Evolutionary conservation across 2,329 filamentous ascomycete species (phyloP), one percentile per base, ranked within the genome.

Genomic region (Escovopsis weberi): DNA sequence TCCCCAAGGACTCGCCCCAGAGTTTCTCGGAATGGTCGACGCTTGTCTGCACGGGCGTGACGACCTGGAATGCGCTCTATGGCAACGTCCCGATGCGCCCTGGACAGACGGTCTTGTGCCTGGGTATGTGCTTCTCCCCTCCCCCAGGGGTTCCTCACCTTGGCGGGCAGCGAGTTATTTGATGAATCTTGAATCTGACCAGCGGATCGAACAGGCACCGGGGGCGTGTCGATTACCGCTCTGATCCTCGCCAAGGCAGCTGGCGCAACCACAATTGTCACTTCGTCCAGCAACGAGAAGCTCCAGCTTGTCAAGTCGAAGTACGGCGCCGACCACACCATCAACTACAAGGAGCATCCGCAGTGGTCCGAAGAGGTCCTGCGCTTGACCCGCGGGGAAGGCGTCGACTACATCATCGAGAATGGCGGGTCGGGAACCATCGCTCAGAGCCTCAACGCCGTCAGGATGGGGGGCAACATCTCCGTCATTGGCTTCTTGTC

Each of bases 231-330:
- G 23, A 53, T 59, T 11, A 57, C 59, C 40, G 59, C 58, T 12
- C 51, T 66, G n/a, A 61, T 63, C 41, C 53, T 67, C 33, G 71
- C 72, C 12, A 63, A 65, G 45, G 68, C 70, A 1, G 67, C 65
- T 2, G 72, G 72, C 8, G 69, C 70, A 9, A 67, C 50, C 2
- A 67, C 65, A 1, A 68, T 73, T 45, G 59, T 70, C 23, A 74
- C 68, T 0, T 73, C 70, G 0, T 71, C 68, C 1, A 70, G 66
- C 6, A 66, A 73, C 44, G 56, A 53, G 8, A 74, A 75, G 49
- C 59, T 72, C 1, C 50, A 59, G 12, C 55, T 55, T 6, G 66
- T 69, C 3, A 63, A 59, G 47, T 4, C 23, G 6, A 23, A 38
- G 12, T 37, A 40, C 4, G 41, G 41, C 15, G 44, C 41, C 23